Evolutionary conservation across 441 rosid species (phyloP), one percentile per base, ranked within the genome.

Genomic region (Lepidium campestre): DNA sequence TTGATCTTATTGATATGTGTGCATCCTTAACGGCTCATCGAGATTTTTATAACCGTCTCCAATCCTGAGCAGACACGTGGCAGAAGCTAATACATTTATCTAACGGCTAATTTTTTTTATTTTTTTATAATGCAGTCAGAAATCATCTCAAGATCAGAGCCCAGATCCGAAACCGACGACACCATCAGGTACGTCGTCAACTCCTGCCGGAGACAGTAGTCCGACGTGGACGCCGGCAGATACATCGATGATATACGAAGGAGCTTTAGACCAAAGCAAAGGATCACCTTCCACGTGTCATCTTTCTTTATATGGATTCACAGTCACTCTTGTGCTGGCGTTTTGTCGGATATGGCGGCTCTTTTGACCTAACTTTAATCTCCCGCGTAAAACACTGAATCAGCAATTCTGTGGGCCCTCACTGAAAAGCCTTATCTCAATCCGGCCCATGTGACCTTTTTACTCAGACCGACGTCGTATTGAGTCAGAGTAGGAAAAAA

Each of bases 201-300:
- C 34, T 12, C 15, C 52, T 29, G 27, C 50, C 81, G 65, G 70
- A 31, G 77, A 3, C 48, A 46, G 76, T 66, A 46, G 73, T 72
- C 42, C 83, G 0, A 79, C 92, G 5, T 88, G 94, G 68, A 90
- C 96, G 10, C 80, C 55, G 59, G 94, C 83, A 4, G 91, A 93
- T 75, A 93, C 89, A 74, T 82, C 49, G 86, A 89, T 90, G 90
- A 87, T 90, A 45, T 92, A 88, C 68, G 85, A 88, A 75, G 98
- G 97, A 15, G 85, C 80, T 11, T 19, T 70, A 53, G 86, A 67
- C 45, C 57, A 79, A 6, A 82, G 82, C 63, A 79, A 75, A 61
- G 81, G 78, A 65, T 71, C 86, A 56, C 67, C 78, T 2, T 75
- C 83, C 63, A 72, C 71, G 72, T 71, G 57, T 40, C 97, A 15